phyloP scores from a whole-genome alignment of 169 alveolate genomes.

The Plasmodium ovale region DNA sequence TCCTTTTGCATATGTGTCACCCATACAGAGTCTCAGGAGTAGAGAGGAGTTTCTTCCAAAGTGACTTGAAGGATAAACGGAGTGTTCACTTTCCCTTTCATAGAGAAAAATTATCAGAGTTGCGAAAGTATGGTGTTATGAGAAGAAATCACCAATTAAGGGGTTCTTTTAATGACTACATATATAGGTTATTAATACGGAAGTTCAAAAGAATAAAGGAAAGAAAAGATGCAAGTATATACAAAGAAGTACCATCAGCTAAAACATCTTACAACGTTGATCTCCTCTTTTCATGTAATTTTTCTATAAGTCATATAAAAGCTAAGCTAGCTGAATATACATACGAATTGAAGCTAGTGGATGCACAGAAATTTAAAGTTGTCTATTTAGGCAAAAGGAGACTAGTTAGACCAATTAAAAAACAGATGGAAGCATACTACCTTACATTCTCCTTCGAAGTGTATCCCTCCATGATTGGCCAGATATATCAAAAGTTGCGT shows the following conservation, averaged over 20 bases:
- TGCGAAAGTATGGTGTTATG: too few species aligned
- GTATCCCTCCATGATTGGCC: slow-evolving; percentile 38
- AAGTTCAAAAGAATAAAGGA: slow-evolving; percentile 26
- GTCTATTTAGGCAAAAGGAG: slow-evolving; percentile 41
- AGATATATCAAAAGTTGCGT: slow-evolving; percentile 2
- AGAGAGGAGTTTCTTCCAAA: too few species aligned
- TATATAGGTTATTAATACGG: slow-evolving; percentile 35
- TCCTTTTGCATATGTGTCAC: too few species aligned
- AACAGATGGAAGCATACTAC: slow-evolving; percentile 41
- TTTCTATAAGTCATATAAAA: slow-evolving; percentile 31
- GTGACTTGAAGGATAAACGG: too few species aligned
- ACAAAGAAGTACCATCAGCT: slow-evolving; percentile 23
- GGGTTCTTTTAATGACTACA: slow-evolving; percentile 63
- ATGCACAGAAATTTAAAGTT: slow-evolving; percentile 11
- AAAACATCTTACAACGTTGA: slow-evolving; percentile 40
- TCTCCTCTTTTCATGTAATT: slow-evolving; percentile 33
- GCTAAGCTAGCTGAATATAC: slow-evolving; percentile 38
- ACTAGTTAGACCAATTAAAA: slow-evolving; percentile 45
- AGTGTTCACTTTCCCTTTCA: too few species aligned
- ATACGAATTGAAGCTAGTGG: slow-evolving; percentile 28
- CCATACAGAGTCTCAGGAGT: too few species aligned
- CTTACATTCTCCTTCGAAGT: slow-evolving; percentile 32
- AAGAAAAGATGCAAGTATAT: slow-evolving; percentile 8
- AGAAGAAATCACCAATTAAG: not conserved
- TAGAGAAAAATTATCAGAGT: too few species aligned